Evolutionary conservation across 2,329 filamentous ascomycete genomes (phyloP), one percentile per base, ranked within the genome.

Genomic region (Pseudocercospora fuligena): DNA sequence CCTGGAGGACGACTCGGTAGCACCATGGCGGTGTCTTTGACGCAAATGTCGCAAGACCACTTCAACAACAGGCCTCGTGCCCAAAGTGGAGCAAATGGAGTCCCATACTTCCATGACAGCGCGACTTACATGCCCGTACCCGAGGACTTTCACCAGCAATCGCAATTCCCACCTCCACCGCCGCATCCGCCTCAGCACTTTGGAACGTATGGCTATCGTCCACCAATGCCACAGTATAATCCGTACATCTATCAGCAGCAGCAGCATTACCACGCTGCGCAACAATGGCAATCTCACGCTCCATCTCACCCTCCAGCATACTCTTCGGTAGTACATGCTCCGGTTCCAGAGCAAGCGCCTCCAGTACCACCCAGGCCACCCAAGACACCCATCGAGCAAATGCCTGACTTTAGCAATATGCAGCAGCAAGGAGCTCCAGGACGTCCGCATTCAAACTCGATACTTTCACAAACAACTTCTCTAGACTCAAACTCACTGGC

Each of bases 11-110:
- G 11, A 19, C 29, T 6, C 29, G 29, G 19, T 2, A 58, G 27
- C 36, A 49, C 36, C 19, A 70, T 70, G 68, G 68, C 68, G 5
- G 53, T 70, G 29, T 68, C 66, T 36, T 56, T 68, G 14, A 27
- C 66, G 29, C 66, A 66, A 29, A 27, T 64, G 8, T 49, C 61
- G 16, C 40, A 61, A 23, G 36, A 63, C 51, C 25, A 56, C 40
- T 43, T 43, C 51, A 56, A 25, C 23, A 27, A 56, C 16, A 66
- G 29, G 33, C 61, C 9, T 23, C 61, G 23, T 60, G 58, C 49
- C 36, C 53, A 51, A n/a, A 57, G 54, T 12, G 49, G 56, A 21
- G 51, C 49, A 40, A 31, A n/a, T 53, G 49, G 47, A 16, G 65
- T 66, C 60, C 47, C 60, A 1, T 61, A 63, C 53, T 59, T 64